phyloP scores from a whole-genome alignment of 192 early-diverging fungal genomes.

The Mortierella claussenii region DNA sequence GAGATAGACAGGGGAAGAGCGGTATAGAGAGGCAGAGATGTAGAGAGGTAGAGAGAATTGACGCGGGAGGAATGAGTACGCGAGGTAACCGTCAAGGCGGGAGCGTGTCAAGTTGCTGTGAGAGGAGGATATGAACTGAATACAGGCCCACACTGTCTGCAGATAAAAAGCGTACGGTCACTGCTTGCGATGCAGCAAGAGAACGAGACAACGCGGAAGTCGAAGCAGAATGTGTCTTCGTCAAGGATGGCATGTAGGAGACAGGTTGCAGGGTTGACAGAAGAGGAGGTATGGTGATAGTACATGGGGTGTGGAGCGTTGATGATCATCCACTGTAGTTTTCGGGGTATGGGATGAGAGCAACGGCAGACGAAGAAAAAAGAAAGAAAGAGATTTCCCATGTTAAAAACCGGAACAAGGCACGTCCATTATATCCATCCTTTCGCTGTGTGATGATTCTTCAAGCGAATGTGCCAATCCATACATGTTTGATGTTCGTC shows the following conservation, averaged over 20 bases:
- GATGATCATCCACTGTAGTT: neutral
- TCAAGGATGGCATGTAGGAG: too few relatives aligned
- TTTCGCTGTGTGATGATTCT: too few relatives aligned
- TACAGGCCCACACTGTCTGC: neutral
- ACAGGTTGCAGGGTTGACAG: too few relatives aligned
- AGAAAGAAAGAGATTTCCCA: neutral
- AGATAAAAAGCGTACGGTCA: neutral
- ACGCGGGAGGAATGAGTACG: neutral
- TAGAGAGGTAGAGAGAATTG: neutral
- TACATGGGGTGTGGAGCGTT: neutral
- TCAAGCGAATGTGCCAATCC: neutral
- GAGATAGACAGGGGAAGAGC: neutral
- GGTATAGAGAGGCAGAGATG: neutral
- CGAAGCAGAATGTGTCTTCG: neutral
- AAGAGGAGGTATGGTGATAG: neutral
- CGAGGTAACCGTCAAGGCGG: too few relatives aligned
- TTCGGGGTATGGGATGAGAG: neutral
- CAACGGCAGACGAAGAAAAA: neutral
- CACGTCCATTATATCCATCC: too few relatives aligned
- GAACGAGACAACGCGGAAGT: neutral
- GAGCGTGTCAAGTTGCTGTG: too few relatives aligned
- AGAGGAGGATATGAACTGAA: too few relatives aligned
- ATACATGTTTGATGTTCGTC: conserved; percentile 4
- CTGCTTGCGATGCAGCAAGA: neutral
- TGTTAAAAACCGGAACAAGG: neutral